A percentile compares a stretch with the other conserved stretches of the same genome.
Conservation (phyloP, 2,329 filamentous ascomycete genomes). For the Trichoderma gracile region DNA sequence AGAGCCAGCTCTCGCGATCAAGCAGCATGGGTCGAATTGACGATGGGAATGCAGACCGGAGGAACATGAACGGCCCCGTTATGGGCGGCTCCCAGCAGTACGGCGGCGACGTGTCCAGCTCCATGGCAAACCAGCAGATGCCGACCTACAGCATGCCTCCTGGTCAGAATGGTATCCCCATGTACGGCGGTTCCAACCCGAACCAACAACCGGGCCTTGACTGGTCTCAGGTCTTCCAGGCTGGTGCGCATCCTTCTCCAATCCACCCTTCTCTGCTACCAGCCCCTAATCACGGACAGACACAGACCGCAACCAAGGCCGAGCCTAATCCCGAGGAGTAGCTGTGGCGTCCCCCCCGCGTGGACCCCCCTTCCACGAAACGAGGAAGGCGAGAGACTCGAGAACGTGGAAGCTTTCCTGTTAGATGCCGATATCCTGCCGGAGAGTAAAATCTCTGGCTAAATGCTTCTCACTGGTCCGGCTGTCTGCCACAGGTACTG, state of each 20-base stretch:
- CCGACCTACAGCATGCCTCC: constrained; percentile 65
- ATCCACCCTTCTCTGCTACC: constrained; percentile 50
- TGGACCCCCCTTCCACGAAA: constrained; percentile 42
- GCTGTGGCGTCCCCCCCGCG: constrained; percentile 33
- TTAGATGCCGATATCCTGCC: background rate
- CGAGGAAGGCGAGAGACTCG: no score
- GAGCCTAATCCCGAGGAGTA: constrained; percentile 58
- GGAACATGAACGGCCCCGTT: constrained; percentile 54
- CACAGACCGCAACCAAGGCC: constrained; percentile 68
- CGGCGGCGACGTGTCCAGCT: constrained; percentile 57
- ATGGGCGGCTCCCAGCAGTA: constrained; percentile 58
- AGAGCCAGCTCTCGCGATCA: constrained; percentile 62
- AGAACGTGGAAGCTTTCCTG: background rate
- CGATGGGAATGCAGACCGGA: constrained; percentile 58
- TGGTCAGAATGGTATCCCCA: constrained; percentile 63
- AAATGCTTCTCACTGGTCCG: no score
- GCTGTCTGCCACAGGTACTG: no score
- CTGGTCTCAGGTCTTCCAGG: constrained; percentile 77
- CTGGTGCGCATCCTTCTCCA: constrained; percentile 68
- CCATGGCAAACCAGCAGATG: constrained; percentile 67
- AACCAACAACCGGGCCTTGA: constrained; percentile 66
- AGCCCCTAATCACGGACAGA: constrained; percentile 65
- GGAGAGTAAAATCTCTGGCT: no score
- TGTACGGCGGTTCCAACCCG: constrained; percentile 61
- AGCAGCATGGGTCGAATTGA: constrained; percentile 61